Percentiles rank a stretch among this genome's conserved stretches.
phyloP scores from a whole-genome alignment of 2,329 filamentous ascomycete genomes.

The Venturiaceae sp. region DNA sequence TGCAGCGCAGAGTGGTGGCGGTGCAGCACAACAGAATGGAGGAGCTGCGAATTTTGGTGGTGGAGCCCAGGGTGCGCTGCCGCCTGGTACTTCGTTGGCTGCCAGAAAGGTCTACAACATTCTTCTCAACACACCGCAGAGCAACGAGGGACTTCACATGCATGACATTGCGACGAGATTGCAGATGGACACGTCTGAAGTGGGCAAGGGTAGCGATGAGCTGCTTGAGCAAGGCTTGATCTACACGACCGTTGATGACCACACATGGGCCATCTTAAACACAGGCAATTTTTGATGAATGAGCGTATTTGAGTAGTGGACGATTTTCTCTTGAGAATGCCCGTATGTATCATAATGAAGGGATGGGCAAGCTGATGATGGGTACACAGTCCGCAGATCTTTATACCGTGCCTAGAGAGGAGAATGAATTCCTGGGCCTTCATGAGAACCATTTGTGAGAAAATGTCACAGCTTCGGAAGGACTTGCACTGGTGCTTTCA shows the following conservation, averaged over 20 bases:
- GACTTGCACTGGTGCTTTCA: no score
- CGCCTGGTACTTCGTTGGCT: slow-evolving; percentile 37
- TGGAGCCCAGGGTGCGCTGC: slow-evolving; percentile 23
- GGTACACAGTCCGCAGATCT: not conserved
- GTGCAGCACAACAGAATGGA: slow-evolving; percentile 18
- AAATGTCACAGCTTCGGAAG: no score
- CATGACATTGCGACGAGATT: slow-evolving; percentile 62
- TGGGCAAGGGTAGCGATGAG: slow-evolving; percentile 72
- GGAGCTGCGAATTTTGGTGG: slow-evolving; percentile 17
- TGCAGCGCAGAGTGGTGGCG: slow-evolving; percentile 20
- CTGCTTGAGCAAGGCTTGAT: slow-evolving; percentile 63
- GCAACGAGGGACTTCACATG: slow-evolving; percentile 75
- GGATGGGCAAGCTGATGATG: not conserved
- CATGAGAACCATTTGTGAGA: no score
- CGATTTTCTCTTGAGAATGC: not conserved
- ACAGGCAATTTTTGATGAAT: slow-evolving; percentile 15
- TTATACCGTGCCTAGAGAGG: not conserved
- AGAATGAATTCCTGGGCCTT: not conserved
- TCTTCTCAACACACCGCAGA: slow-evolving; percentile 57
- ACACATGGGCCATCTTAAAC: slow-evolving; percentile 82
- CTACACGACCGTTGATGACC: slow-evolving; percentile 86
- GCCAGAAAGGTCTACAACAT: slow-evolving; percentile 65
- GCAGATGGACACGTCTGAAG: slow-evolving; percentile 58
- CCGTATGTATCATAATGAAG: not conserved
- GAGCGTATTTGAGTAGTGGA: not conserved